These are phyloP conservation scores for Ustilaginoidea virens DNA, from an alignment of 2,329 filamentous ascomycete species.

Conservation along the genomic window DNA sequence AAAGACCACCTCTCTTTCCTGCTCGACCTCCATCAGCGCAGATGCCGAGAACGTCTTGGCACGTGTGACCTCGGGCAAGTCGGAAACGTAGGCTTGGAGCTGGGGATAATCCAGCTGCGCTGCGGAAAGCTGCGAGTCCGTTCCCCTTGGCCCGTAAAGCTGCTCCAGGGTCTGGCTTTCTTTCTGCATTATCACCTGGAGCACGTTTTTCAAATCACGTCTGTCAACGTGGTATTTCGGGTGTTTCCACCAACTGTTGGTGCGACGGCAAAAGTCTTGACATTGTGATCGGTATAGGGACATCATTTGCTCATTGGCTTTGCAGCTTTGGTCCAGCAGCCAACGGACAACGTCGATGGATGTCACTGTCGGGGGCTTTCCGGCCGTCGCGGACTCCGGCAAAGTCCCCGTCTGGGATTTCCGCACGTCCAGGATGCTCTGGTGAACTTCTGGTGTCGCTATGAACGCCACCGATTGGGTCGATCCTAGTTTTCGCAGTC, in stretches of 20 bases:
- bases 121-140: background rate
- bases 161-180: slow-evolving; percentile 43
- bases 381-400: background rate
- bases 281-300: slow-evolving; percentile 45
- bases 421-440: slow-evolving; percentile 37
- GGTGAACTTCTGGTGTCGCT: slow-evolving; percentile 43
- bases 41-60: slow-evolving; percentile 13
- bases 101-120: background rate
- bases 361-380: slow-evolving; percentile 4
- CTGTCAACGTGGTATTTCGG: slow-evolving; percentile 21
- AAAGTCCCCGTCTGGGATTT: background rate
- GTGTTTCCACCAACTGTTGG: slow-evolving; percentile 29
- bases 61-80: background rate
- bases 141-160: slow-evolving; percentile 31
- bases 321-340: slow-evolving; percentile 50
- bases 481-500: slow-evolving; percentile 39
- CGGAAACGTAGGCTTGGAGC: background rate
- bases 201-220: slow-evolving; percentile 13
- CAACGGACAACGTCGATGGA: slow-evolving; percentile 27
- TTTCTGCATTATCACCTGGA: slow-evolving; percentile 22
- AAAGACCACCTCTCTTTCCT: slow-evolving; percentile 42
- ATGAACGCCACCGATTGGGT: slow-evolving; percentile 42
- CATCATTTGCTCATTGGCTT: slow-evolving; percentile 40
- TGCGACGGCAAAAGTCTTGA: slow-evolving; percentile 40
- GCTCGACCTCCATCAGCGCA: slow-evolving; percentile 42